phyloP scores from a whole-genome alignment of 495 filamentous ascomycete genomes.

The Aspergillus leporis region DNA sequence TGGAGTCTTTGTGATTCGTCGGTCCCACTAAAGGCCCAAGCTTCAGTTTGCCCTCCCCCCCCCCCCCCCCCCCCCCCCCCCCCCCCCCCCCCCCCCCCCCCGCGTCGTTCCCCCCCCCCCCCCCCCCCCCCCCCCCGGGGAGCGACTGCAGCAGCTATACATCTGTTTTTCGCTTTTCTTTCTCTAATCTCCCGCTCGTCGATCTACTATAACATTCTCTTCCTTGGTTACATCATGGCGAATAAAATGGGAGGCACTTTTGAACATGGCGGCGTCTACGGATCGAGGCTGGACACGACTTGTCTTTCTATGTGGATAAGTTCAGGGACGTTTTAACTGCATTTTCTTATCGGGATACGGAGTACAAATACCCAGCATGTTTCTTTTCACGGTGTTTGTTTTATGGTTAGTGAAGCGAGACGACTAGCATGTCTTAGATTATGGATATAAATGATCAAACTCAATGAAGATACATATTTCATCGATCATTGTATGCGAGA shows the following conservation, averaged over 20 bases:
- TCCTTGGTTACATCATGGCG: constrained; percentile 16
- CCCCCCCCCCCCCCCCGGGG: too few species aligned
- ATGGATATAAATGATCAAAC: constrained; percentile 25
- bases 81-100: too few species aligned
- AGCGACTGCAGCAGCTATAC: constrained; percentile 2
- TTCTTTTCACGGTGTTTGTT: constrained; percentile 32
- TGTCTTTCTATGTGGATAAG: constrained; percentile 7
- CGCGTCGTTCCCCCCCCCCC: too few species aligned
- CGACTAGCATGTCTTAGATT: constrained; percentile 24
- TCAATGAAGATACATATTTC: constrained; percentile 11
- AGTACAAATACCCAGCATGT: constrained; percentile 41
- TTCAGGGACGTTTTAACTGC: constrained; percentile 1
- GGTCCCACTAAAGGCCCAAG: constrained; percentile 34
- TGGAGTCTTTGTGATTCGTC: constrained; percentile 63
- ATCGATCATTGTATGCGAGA: constrained; percentile 3
- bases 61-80: too few species aligned
- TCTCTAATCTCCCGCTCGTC: constrained; percentile 7
- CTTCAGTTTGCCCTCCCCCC: not conserved
- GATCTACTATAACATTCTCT: constrained; percentile 16
- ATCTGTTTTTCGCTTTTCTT: constrained; percentile 17
- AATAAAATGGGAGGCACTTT: constrained; percentile 15
- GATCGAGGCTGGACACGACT: constrained; percentile 8
- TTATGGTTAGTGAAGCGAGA: constrained; percentile 30
- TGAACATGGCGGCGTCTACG: constrained; percentile 21
- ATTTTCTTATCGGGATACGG: constrained; percentile 22